Base-by-base conservation (phyloP, 2,329 filamentous ascomycete genomes). In the Neurospora sp. region DNA sequence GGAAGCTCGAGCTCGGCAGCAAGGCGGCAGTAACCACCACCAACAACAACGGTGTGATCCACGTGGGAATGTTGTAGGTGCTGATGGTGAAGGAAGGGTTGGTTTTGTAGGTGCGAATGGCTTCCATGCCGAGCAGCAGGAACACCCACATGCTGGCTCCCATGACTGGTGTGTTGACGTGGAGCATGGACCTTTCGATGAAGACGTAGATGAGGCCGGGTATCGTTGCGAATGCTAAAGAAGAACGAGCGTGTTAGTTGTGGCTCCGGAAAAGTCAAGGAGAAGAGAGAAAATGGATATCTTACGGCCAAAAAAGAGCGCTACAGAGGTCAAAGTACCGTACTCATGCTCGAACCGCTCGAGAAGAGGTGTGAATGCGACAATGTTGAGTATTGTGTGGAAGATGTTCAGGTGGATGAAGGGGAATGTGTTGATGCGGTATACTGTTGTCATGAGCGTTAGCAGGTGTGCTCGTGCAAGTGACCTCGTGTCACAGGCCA, bases 81-180 rank as follows among this genome's bases (percentile, higher is more conserved):
- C 80, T 84, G 70, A 90, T 82, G 33, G 85, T 87, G 74, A 97
- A 89, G 77, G 91, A 86, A 0, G 96, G 96, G 77, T 97, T 93
- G 39, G 88, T 85, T 75, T 89, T 89, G 80, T 91, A 95, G 2
- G 92, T 94, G 78, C 93, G 92, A 73, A 97, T 91, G 6, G 93
- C 90, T 80, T 98, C 95, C 73, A 91, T 88, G 57, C 89, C 91
- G 41, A 98, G 85, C 28, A 99, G 85, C 36, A 97, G 86, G 79
- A 98, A 97, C 0, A 97, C 91, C 93, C 95, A 97, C 69, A 97
- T 87, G 79, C 94, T 97, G 46, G 93, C 89, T 70, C 96, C 96
- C 80, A 95, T 86, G 37, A 97, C 87, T 3, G 88, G 81, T 36
- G 88, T 91, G 76, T 97, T 93, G 43, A 85, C 82, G 72, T 87